Percentiles rank a stretch among this genome's conserved stretches.
Conservation (phyloP, 2,329 filamentous ascomycete species). For the Aplosporella prunicola region DNA sequence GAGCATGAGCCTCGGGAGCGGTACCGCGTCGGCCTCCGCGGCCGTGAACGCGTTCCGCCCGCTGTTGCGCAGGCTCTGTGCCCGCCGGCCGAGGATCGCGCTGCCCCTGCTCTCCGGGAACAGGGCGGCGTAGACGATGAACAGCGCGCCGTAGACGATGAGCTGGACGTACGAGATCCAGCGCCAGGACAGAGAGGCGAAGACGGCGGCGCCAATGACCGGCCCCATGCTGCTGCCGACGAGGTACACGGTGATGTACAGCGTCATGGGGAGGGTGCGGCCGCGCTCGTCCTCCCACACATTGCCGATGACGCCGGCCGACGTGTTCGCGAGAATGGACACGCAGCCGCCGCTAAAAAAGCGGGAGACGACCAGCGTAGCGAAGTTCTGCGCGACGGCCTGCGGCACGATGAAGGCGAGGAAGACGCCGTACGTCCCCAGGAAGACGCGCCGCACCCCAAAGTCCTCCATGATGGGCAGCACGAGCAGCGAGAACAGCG, state of each 20-base stretch:
- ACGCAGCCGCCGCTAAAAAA: conserved; percentile 31
- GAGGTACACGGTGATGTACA: conserved; percentile 28
- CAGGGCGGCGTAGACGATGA: conserved; percentile 30
- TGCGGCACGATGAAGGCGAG: conserved; percentile 31
- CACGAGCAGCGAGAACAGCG: conserved; percentile 25
- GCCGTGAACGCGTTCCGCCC: conserved; percentile 19
- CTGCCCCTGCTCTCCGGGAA: conserved; percentile 40
- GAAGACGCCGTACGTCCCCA: conserved; percentile 25
- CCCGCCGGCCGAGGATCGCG: conserved; percentile 35
- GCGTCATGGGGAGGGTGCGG: conserved; percentile 24
- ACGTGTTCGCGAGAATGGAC: conserved; percentile 26
- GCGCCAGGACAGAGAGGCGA: conserved; percentile 24
- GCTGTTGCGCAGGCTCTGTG: conserved; percentile 22
- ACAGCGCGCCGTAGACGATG: conserved; percentile 31
- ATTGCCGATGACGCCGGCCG: conserved; percentile 29
- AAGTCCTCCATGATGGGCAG: conserved; percentile 31
- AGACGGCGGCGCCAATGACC: conserved; percentile 25
- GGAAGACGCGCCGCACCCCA: conserved; percentile 23
- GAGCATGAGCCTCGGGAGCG: conserved; percentile 24
- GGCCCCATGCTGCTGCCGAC: conserved; percentile 27
- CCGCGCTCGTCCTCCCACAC: conserved; percentile 25
- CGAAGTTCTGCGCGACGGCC: conserved; percentile 29
- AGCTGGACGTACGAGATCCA: conserved; percentile 34
- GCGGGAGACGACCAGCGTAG: conserved; percentile 27
- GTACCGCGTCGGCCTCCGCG: conserved; percentile 26